These are phyloP conservation scores for Madurella mycetomatis DNA, from an alignment of 2,329 filamentous ascomycete species.

Conservation along the genomic window DNA sequence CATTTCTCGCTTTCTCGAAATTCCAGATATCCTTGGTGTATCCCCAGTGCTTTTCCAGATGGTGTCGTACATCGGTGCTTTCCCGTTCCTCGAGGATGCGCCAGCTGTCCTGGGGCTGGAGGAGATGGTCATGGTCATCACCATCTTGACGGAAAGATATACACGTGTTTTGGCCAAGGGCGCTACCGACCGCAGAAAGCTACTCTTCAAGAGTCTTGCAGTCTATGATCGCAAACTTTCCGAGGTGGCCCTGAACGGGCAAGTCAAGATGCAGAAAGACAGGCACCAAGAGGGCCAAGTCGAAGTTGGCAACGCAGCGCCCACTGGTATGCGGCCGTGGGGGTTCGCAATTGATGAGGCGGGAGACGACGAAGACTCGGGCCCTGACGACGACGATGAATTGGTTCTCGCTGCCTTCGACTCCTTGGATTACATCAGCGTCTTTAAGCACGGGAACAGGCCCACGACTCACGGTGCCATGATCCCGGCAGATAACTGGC, in stretches of 20 bases:
- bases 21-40: constrained; percentile 64
- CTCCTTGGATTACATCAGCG: constrained; percentile 60
- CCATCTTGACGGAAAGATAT: constrained; percentile 68
- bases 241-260: constrained; percentile 8
- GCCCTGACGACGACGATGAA: constrained; percentile 48
- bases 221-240: constrained; percentile 61
- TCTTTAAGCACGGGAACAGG: constrained; percentile 49
- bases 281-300: background rate
- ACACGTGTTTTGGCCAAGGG: constrained; percentile 57
- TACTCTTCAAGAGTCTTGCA: constrained; percentile 67
- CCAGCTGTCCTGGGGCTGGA: constrained; percentile 66
- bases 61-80: constrained; percentile 65
- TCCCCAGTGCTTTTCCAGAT: constrained; percentile 69
- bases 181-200: constrained; percentile 54
- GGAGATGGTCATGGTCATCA: constrained; percentile 66
- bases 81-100: constrained; percentile 67
- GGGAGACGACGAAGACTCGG: constrained; percentile 40
- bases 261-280: background rate
- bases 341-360: constrained; percentile 36
- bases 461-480: constrained; percentile 58
- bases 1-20: constrained; percentile 65
- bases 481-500: constrained; percentile 69
- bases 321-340: too few species aligned
- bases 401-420: constrained; percentile 66
- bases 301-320: background rate